These are phyloP conservation scores for Trichophyton mentagrophytes DNA, from an alignment of 2,329 filamentous ascomycete genomes.

Conservation along the genomic window DNA sequence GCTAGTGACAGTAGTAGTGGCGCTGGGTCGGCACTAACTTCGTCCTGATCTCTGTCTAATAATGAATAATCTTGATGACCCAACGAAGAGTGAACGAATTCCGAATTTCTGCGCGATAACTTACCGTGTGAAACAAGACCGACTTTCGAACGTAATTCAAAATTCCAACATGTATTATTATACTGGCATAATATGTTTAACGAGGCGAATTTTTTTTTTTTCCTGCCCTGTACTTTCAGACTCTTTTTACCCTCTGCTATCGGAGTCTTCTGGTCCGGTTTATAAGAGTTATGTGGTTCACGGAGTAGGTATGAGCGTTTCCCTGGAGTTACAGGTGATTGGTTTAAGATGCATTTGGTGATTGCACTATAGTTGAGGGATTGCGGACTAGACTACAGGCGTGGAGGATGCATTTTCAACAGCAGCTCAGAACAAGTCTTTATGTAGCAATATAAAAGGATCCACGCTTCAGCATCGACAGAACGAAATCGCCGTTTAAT, in stretches of 20 bases:
- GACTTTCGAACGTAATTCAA: not conserved
- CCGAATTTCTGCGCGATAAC: not conserved
- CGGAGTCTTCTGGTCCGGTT: not conserved
- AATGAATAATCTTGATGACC: constrained; percentile 5
- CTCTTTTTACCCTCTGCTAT: not conserved
- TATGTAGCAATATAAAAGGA: not conserved
- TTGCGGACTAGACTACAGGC: not conserved
- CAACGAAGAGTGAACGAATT: not conserved
- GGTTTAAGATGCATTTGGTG: not conserved
- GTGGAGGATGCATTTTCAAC: not conserved
- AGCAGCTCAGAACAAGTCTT: not conserved
- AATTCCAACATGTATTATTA: not conserved
- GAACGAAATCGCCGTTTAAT: too few species aligned
- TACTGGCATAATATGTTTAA: not conserved
- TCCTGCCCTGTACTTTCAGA: not conserved
- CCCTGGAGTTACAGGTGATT: not conserved
- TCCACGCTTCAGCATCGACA: not conserved
- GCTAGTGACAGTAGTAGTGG: constrained; percentile 12
- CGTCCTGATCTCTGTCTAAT: not conserved
- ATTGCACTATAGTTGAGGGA: not conserved
- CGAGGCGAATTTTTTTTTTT: not conserved
- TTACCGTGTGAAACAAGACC: not conserved
- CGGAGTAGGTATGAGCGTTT: not conserved
- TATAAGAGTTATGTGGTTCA: not conserved
- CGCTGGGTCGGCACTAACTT: constrained; percentile 2